These are phyloP conservation scores for Plasmopara halstedii DNA, from an alignment of 352 stramenopile species.

Conservation along the genomic window DNA sequence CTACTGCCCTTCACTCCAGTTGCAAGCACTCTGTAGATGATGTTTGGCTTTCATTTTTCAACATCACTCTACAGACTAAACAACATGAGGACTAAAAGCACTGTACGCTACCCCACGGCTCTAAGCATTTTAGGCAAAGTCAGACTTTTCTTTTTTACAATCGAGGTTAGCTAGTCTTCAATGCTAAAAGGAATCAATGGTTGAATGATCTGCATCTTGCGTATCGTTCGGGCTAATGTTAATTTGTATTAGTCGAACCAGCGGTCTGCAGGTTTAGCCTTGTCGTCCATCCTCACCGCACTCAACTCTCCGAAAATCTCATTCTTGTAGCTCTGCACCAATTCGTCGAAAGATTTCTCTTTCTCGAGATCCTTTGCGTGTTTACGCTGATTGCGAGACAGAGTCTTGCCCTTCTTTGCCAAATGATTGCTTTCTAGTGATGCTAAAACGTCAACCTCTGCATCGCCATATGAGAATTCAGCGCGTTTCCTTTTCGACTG, in stretches of 20 bases:
- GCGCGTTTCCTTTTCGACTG: constrained; percentile 39
- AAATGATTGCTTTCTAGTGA: constrained; percentile 12
- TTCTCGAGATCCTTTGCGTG: constrained; percentile 35
- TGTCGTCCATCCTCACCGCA: constrained; percentile 8
- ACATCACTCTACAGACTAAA: no score
- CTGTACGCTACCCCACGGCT: no score
- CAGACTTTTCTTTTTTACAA: no score
- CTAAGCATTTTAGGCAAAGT: no score
- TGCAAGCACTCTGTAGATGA: no score
- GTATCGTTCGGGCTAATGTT: neutral
- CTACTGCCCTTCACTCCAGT: no score
- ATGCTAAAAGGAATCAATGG: neutral
- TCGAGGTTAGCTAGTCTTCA: neutral
- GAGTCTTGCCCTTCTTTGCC: constrained; percentile 26
- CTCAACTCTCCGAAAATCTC: constrained; percentile 65
- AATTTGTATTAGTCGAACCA: constrained; percentile 54
- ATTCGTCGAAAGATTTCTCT: constrained; percentile 68
- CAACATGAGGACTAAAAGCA: no score
- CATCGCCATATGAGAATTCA: constrained; percentile 9
- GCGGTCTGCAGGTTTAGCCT: constrained; percentile 27
- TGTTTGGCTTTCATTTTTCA: no score
- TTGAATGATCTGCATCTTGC: neutral
- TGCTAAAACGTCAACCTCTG: constrained; percentile 17
- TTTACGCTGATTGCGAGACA: constrained; percentile 72
- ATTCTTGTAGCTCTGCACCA: constrained; percentile 80